A percentile compares a stretch with the other conserved stretches of the same genome.
phyloP scores from a whole-genome alignment of 192 early-diverging fungal species.

The Chytriomyces confervae region DNA sequence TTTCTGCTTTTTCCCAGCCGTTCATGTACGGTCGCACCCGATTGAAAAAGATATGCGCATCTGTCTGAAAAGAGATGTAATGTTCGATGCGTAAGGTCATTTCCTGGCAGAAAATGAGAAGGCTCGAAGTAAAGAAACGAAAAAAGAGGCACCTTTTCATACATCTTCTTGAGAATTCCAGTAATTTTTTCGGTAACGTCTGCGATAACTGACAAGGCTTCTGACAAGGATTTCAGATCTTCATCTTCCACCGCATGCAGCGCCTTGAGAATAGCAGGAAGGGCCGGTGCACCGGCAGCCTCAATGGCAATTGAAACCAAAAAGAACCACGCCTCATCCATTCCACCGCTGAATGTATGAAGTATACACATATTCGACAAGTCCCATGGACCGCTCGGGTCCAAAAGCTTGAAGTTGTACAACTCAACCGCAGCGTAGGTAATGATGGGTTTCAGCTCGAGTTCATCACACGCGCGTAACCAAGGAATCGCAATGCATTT shows the following conservation, averaged over 20 bases:
- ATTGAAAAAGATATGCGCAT: conserved; percentile 94
- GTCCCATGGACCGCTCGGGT: conserved; percentile 75
- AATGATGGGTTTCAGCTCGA: conserved; percentile 86
- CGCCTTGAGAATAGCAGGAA: conserved; percentile 71
- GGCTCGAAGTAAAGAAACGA: not conserved
- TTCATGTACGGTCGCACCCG: conserved; percentile 89
- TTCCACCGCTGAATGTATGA: conserved; percentile 82
- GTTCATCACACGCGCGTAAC: conserved; percentile 70
- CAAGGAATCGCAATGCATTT: conserved; percentile 82
- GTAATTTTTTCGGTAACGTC: conserved; percentile 45
- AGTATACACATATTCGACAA: conserved; percentile 82
- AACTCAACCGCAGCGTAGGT: conserved; percentile 84
- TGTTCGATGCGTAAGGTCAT: not conserved
- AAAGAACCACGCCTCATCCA: conserved; percentile 97
- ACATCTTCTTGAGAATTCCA: conserved; percentile 64
- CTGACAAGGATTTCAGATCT: conserved; percentile 51
- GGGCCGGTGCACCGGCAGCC: conserved; percentile 71
- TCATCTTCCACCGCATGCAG: conserved; percentile 66
- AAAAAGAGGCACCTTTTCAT: conserved; percentile 69
- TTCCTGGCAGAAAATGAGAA: not conserved
- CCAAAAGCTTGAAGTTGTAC: conserved; percentile 94
- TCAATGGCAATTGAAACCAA: conserved; percentile 90
- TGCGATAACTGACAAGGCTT: conserved; percentile 60
- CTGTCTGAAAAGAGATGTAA: conserved; percentile 50
- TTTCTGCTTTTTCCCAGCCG: conserved; percentile 91